Evolutionary conservation across 306 rosid genomes (phyloP).

Genomic region (Castanea sativa): DNA sequence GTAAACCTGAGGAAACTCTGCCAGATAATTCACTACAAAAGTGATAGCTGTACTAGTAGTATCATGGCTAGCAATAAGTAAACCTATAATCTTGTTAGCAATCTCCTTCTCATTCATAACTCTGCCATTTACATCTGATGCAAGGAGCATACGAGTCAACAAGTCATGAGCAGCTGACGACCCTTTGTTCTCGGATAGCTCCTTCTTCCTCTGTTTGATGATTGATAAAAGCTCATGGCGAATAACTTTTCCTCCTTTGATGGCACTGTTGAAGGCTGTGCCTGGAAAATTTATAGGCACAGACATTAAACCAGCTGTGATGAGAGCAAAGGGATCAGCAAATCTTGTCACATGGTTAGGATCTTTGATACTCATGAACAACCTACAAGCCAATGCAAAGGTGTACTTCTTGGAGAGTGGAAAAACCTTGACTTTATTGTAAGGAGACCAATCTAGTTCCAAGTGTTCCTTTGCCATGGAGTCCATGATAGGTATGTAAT

Average conservation of each 20-base stretch:
- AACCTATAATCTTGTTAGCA: constrained; percentile 8
- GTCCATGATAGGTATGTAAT: neutral
- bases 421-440: too few species aligned
- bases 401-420: too few species aligned
- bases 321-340: neutral
- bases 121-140: neutral
- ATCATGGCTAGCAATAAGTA: constrained; percentile 9
- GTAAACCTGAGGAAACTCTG: constrained; percentile 21
- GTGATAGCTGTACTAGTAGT: neutral
- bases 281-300: constrained; percentile 24
- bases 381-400: too few species aligned
- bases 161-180: neutral
- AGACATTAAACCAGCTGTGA: neutral
- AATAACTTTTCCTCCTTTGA: neutral
- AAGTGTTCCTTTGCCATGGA: neutral
- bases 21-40: constrained; percentile 1
- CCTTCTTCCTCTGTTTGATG: constrained; percentile 3
- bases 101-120: constrained; percentile 10
- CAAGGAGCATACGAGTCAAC: constrained; percentile 3
- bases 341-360: neutral
- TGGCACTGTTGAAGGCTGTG: constrained; percentile 4
- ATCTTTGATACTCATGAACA: too few species aligned
- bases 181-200: neutral
- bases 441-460: too few species aligned
- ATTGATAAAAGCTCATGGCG: constrained; percentile 1